These are phyloP conservation scores for Fusarium papillatum DNA, from an alignment of 2,329 filamentous ascomycete genomes.

Conservation along the genomic window DNA sequence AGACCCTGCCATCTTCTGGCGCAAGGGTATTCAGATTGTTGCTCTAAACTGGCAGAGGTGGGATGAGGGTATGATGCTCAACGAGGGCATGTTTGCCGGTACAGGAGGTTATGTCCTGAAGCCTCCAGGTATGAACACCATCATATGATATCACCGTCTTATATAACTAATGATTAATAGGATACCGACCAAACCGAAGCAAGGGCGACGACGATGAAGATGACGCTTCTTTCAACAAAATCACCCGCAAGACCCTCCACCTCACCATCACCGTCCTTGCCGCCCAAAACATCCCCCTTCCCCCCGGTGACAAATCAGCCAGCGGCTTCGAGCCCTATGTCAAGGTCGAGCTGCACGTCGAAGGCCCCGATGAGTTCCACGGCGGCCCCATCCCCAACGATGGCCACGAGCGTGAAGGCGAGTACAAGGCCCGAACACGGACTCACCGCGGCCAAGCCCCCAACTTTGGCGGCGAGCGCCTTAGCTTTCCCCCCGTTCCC, in stretches of 20 bases:
- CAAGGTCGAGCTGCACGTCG: constrained; percentile 87
- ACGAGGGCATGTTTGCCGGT: constrained; percentile 90
- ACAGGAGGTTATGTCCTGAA: constrained; percentile 91
- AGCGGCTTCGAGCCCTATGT: constrained; percentile 82
- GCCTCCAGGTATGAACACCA: constrained; percentile 68
- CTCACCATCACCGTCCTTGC: constrained; percentile 82
- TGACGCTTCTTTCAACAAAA: constrained; percentile 42
- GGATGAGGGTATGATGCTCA: constrained; percentile 96
- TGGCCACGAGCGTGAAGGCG: constrained; percentile 55
- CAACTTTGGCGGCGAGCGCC: constrained; percentile 71
- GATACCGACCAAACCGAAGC: constrained; percentile 46
- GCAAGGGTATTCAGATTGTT: constrained; percentile 90
- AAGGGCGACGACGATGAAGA: constrained; percentile 24
- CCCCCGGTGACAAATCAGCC: constrained; percentile 61
- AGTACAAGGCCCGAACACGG: constrained; percentile 71
- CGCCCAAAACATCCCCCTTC: constrained; percentile 81
- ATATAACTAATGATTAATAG: constrained; percentile 35
- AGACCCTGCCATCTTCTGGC: constrained; percentile 88
- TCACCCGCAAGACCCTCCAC: constrained; percentile 71
- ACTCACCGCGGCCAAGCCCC: constrained; percentile 70
- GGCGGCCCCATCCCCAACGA: constrained; percentile 54
- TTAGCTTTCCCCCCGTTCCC: constrained; percentile 68
- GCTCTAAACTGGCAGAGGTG: constrained; percentile 95
- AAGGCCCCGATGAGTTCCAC: constrained; percentile 67
- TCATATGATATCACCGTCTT: too few relatives aligned